Evolutionary conservation across 352 stramenopile species (phyloP).

Genomic region (Phytophthora aleatoria): DNA sequence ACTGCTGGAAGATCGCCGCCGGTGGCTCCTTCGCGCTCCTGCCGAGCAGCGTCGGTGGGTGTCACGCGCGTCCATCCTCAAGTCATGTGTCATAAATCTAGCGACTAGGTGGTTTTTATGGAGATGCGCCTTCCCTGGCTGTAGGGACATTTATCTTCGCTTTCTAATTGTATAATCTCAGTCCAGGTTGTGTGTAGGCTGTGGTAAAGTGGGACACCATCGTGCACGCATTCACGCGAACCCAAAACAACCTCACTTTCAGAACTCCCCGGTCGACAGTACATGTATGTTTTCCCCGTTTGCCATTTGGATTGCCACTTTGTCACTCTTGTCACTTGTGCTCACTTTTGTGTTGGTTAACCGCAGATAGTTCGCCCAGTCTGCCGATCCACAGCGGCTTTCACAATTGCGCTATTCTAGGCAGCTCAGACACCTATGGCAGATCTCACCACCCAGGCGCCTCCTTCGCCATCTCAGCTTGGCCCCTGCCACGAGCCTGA

Average conservation of each 20-base stretch:
- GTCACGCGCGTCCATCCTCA: slow-evolving; percentile 19
- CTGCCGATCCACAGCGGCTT: too few relatives aligned
- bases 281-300: not conserved
- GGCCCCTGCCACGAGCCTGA: slow-evolving; percentile 24
- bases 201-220: slow-evolving; percentile 17
- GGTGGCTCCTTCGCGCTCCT: slow-evolving; percentile 6
- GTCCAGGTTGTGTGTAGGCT: slow-evolving; percentile 4
- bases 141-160: slow-evolving; percentile 3
- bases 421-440: slow-evolving; percentile 7
- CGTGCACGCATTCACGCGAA: slow-evolving; percentile 27
- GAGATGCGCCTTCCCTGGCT: slow-evolving; percentile 16
- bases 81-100: slow-evolving; percentile 3
- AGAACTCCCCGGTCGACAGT: slow-evolving; percentile 18
- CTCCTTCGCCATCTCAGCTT: slow-evolving; percentile 8
- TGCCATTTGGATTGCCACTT: not conserved
- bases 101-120: slow-evolving; percentile 4
- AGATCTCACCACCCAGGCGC: not conserved
- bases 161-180: slow-evolving; percentile 10
- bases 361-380: not conserved
- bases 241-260: slow-evolving; percentile 16
- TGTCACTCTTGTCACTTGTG: not conserved
- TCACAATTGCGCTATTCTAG: slow-evolving; percentile 16
- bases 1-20: slow-evolving; percentile 5
- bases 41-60: slow-evolving; percentile 16
- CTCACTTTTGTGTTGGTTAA: not conserved